Percentiles rank a stretch among this genome's conserved stretches.
Conservation (phyloP, 192 early-diverging fungal genomes). For the Cladochytrium replicatum region DNA sequence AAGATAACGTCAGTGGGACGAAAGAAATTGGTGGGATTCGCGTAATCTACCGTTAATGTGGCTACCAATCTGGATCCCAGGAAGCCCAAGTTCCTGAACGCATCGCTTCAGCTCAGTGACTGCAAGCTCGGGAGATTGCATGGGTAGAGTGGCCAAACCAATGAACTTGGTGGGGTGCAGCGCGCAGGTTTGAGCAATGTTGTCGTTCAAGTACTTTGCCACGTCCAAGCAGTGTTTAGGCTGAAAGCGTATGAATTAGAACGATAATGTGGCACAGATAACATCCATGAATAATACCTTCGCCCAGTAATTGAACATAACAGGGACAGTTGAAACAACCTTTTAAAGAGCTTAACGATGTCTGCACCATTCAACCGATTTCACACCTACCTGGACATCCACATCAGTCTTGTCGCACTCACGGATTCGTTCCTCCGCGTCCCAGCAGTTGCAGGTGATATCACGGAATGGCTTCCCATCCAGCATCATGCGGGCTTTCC, state of each 20-base stretch:
- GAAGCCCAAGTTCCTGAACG: slow-evolving; percentile 49
- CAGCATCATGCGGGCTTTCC: slow-evolving; percentile 54
- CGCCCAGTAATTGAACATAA: no score
- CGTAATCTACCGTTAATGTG: slow-evolving; percentile 1
- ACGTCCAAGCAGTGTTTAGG: no score
- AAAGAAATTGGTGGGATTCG: no score
- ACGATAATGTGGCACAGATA: no score
- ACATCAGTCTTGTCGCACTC: slow-evolving; percentile 43
- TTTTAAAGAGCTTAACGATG: no score
- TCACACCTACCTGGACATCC: slow-evolving; percentile 58
- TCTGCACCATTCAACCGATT: no score
- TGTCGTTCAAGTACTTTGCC: slow-evolving; percentile 43
- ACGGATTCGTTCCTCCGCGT: slow-evolving; percentile 44
- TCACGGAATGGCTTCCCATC: slow-evolving; percentile 59
- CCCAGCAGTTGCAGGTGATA: slow-evolving; percentile 63
- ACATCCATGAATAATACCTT: no score
- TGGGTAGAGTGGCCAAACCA: slow-evolving; percentile 55
- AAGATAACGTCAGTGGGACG: neutral
- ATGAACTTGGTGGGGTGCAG: slow-evolving; percentile 52
- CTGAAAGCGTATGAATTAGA: no score
- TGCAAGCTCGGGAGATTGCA: slow-evolving; percentile 56
- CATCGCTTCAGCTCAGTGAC: slow-evolving; percentile 54
- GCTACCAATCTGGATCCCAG: slow-evolving; percentile 41
- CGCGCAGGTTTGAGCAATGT: slow-evolving; percentile 47
- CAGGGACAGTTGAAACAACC: slow-evolving; percentile 60